Evolutionary conservation across 2,329 filamentous ascomycete genomes (phyloP).

Genomic region (Fusarium nanum): DNA sequence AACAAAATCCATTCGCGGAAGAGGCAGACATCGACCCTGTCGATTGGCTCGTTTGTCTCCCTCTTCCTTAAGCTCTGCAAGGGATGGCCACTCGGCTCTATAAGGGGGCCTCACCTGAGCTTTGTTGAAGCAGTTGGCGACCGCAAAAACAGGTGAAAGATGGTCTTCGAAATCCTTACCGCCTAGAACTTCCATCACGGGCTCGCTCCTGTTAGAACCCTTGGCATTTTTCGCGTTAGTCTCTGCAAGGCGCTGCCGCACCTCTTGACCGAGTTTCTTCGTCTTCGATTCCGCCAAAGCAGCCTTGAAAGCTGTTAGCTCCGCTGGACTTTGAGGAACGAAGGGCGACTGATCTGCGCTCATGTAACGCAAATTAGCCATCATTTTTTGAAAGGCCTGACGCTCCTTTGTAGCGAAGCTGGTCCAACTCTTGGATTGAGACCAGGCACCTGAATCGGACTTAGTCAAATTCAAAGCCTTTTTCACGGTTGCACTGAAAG

Average conservation of each 20-base stretch:
- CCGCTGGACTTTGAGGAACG: constrained; percentile 51
- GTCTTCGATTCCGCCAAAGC: constrained; percentile 46
- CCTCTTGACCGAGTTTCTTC: constrained; percentile 41
- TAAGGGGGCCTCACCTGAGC: constrained; percentile 21
- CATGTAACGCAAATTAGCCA: constrained; percentile 52
- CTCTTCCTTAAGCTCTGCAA: constrained; percentile 53
- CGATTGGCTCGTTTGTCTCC: constrained; percentile 47
- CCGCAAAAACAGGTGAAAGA: constrained; percentile 51
- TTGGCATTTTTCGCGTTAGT: constrained; percentile 26
- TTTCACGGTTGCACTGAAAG: constrained; percentile 20
- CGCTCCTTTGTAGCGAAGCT: constrained; percentile 51
- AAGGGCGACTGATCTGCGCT: constrained; percentile 54
- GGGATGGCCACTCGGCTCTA: constrained; percentile 50
- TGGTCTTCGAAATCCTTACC: constrained; percentile 47
- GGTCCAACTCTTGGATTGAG: constrained; percentile 56
- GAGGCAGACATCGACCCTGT: constrained; percentile 49
- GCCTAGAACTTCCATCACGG: constrained; percentile 40
- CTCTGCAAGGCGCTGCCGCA: constrained; percentile 42
- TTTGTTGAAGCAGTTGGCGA: constrained; percentile 50
- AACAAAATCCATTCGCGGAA: constrained; percentile 46
- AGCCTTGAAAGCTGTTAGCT: constrained; percentile 51
- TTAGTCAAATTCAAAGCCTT: not conserved
- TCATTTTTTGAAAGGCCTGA: constrained; percentile 52
- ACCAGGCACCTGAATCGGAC: constrained; percentile 49
- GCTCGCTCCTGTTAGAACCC: constrained; percentile 3